These are phyloP conservation scores for Edaphochlamys debaryana DNA, from an alignment of 139 green algal genomes.

Conservation along the genomic window DNA sequence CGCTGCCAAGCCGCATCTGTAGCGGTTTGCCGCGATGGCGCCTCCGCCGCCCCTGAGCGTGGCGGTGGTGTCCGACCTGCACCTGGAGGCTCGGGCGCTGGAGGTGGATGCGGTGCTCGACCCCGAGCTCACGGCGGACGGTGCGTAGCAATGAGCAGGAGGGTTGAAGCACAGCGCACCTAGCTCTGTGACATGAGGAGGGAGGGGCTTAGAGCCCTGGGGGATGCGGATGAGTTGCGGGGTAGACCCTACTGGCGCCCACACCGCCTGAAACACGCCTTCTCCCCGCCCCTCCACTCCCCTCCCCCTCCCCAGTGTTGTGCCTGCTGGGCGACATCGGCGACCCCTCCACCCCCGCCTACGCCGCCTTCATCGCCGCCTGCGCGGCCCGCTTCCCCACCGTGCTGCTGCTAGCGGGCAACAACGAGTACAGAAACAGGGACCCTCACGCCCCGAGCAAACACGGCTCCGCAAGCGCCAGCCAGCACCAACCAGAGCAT, in stretches of 20 bases:
- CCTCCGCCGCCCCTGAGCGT: neutral
- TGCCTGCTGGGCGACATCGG: conserved; percentile 37
- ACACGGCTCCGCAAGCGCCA: no score
- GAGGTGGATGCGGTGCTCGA: neutral
- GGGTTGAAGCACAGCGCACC: no score
- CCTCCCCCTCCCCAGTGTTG: neutral
- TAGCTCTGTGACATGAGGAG: no score
- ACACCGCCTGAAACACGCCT: no score
- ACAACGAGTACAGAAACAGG: conserved; percentile 41
- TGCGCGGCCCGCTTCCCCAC: conserved; percentile 23
- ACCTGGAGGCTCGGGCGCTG: conserved; percentile 13
- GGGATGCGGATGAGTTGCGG: no score
- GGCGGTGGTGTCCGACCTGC: conserved; percentile 26
- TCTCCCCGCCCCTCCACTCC: no score
- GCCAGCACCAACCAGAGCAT: no score
- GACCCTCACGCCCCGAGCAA: neutral
- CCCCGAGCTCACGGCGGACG: neutral
- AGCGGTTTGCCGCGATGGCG: no score
- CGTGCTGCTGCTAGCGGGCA: conserved; percentile 34
- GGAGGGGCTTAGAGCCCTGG: no score
- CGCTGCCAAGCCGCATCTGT: no score
- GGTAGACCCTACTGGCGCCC: no score
- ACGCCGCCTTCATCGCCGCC: neutral
- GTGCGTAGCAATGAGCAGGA: no score
- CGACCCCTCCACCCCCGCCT: conserved; percentile 11